A percentile compares a stretch with the other conserved stretches of the same genome.
These are phyloP conservation scores for Vitis hybrid DNA, from an alignment of 177 flowering plant species.

Conservation along the genomic window DNA sequence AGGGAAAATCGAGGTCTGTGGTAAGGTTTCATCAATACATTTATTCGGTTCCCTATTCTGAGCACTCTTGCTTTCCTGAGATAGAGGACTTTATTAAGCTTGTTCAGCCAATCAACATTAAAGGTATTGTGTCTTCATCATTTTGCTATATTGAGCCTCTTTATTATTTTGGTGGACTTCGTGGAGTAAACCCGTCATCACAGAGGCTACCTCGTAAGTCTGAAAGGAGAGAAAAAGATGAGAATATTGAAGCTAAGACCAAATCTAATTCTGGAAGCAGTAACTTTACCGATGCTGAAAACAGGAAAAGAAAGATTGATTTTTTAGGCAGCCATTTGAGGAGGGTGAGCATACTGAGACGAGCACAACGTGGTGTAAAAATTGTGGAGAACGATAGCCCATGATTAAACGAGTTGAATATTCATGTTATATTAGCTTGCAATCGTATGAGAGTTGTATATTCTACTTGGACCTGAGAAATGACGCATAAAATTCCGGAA, in stretches of 20 bases:
- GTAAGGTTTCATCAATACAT: conserved; percentile 44
- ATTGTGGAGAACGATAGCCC: conserved; percentile 23
- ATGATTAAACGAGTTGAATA: conserved; percentile 6
- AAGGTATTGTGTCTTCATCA: conserved; percentile 72
- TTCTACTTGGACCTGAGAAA: neutral
- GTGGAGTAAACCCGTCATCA: conserved; percentile 31
- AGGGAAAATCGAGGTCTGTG: conserved; percentile 20
- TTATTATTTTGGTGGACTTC: conserved; percentile 57
- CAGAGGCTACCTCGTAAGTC: conserved; percentile 21
- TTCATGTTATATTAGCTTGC: neutral
- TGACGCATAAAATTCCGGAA: neutral
- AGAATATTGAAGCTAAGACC: conserved; percentile 13
- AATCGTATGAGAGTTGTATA: neutral
- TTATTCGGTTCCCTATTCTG: conserved; percentile 77
- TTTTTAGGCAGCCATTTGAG: conserved; percentile 22
- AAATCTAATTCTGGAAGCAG: conserved; percentile 16
- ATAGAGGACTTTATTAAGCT: conserved; percentile 62
- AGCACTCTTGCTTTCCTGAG: conserved; percentile 78
- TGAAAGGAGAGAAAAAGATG: conserved; percentile 21
- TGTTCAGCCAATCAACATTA: conserved; percentile 56
- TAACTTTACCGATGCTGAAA: conserved; percentile 3
- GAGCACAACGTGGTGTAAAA: conserved; percentile 52
- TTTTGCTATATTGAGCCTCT: conserved; percentile 59
- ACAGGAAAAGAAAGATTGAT: conserved; percentile 20
- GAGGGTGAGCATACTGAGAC: conserved; percentile 49